Evolutionary conservation across 2,329 filamentous ascomycete species (phyloP).

Genomic region (Gliomastix tumulicola): DNA sequence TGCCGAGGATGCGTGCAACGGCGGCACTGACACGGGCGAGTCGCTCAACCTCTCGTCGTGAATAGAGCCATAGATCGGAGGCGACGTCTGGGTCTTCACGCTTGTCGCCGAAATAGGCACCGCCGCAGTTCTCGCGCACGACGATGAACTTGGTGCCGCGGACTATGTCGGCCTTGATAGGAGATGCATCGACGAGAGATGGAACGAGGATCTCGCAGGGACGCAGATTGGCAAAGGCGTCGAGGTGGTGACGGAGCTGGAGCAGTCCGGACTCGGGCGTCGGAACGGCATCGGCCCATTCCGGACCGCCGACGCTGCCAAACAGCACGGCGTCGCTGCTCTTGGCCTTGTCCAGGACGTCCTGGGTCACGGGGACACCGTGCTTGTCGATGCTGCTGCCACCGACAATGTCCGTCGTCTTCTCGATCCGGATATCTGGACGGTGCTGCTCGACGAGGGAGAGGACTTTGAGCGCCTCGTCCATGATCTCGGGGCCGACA

Average conservation of each 20-base stretch:
- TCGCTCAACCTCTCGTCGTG: slow-evolving; percentile 34
- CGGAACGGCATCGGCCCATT: slow-evolving; percentile 31
- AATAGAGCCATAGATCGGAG: slow-evolving; percentile 41
- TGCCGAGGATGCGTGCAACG: slow-evolving; percentile 26
- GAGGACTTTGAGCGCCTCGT: slow-evolving; percentile 37
- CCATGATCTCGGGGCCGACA: slow-evolving; percentile 38
- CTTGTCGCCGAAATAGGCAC: slow-evolving; percentile 42
- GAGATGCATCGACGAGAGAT: slow-evolving; percentile 28
- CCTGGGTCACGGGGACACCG: slow-evolving; percentile 32
- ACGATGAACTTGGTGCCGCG: slow-evolving; percentile 39
- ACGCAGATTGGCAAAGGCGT: slow-evolving; percentile 43
- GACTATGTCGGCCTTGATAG: slow-evolving; percentile 36
- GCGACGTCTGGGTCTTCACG: slow-evolving; percentile 31
- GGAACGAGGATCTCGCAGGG: slow-evolving; percentile 38
- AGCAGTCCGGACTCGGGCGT: slow-evolving; percentile 35
- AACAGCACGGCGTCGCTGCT: slow-evolving; percentile 37
- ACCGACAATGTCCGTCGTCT: slow-evolving; percentile 13
- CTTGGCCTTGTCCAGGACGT: slow-evolving; percentile 30
- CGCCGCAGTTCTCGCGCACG: slow-evolving; percentile 42
- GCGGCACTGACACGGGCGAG: slow-evolving; percentile 36
- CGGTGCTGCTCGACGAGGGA: slow-evolving; percentile 26
- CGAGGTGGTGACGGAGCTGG: slow-evolving; percentile 24
- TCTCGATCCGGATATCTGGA: slow-evolving; percentile 18
- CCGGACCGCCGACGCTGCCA: slow-evolving; percentile 38
- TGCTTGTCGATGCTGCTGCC: slow-evolving; percentile 22